Evolutionary conservation across 1,284 basidiomycete genomes (phyloP), one percentile per base, ranked within the genome.

Genomic region (Malassezia nana): DNA sequence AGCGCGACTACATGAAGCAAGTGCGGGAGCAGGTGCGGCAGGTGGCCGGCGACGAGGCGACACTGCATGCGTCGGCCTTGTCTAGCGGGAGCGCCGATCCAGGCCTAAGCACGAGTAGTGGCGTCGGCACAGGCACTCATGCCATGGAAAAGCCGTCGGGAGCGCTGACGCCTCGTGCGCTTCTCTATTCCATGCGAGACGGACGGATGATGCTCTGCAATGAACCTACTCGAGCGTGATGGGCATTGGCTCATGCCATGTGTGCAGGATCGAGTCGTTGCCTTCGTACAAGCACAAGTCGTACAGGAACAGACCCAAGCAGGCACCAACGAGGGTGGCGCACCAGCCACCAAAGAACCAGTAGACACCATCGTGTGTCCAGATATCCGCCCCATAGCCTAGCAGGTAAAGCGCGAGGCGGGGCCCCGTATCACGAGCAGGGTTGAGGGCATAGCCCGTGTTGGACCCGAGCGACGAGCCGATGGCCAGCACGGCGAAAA

Each of bases 331-430:
- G 30, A 75, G 64, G 45, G 57, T 58, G 15, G 51, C 55, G 31
- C 67, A 5, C 52, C 62, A 52, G 12, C 83, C 81, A 61, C 82
- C 83, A 85, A 85, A 87, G 13, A 85, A 56, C 84, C 84, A 87
- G 66, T 86, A 87, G 57, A 84, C 83, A 63, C 77, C 78, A 54
- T 79, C 75, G 60, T 76, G 79, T 25, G 76, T 67, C 59, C 65
- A 74, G 2, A 71, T 78, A 55, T 75, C 76, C 28, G 31, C 67
- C 13, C 82, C 82, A 62, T 84, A 84, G 24, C 83, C 80, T 4
- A 78, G 78, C 77, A 83, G 79, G 38, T 80, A 78, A 1, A 81
- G 80, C 63, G 82, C 74, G 44, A 84, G 69, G 3, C 82, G 75
- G 0, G 82, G 83, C 8, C 82, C 82, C 5, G 83, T 74, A 65